These are phyloP conservation scores for Xylariaceae sp. DNA, from an alignment of 2,329 filamentous ascomycete species.

Conservation along the genomic window DNA sequence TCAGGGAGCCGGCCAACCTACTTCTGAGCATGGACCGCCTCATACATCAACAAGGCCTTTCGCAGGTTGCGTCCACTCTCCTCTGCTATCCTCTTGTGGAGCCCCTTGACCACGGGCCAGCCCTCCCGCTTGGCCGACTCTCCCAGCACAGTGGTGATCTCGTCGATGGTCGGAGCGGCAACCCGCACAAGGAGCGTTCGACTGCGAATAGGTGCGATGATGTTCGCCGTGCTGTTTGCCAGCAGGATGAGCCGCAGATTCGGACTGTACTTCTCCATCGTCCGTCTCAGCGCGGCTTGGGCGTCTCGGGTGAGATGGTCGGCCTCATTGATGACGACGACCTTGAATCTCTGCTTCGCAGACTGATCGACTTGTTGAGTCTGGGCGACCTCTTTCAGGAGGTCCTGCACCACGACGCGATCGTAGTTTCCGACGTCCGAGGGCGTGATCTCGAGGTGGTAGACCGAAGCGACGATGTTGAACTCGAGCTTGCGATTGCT, in stretches of 20 bases:
- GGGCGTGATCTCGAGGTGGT: conserved; percentile 97
- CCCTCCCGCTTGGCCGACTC: conserved; percentile 68
- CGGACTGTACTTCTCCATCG: conserved; percentile 99
- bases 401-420: conserved; percentile 87
- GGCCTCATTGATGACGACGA: conserved; percentile 98
- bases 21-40: conserved; percentile 96
- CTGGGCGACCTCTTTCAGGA: conserved; percentile 95
- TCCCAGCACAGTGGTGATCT: conserved; percentile 75
- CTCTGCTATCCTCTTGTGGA: conserved; percentile 79
- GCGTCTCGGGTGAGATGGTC: conserved; percentile 91
- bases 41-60: conserved; percentile 89
- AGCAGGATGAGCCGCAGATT: conserved; percentile 87
- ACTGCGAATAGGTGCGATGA: conserved; percentile 95
- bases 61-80: conserved; percentile 89
- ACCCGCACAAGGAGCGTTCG: conserved; percentile 87
- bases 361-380: conserved; percentile 96
- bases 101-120: conserved; percentile 65
- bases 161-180: conserved; percentile 74
- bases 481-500: conserved; percentile 98
- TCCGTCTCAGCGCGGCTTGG: conserved; percentile 86
- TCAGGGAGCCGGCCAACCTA: conserved; percentile 39
- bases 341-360: conserved; percentile 91
- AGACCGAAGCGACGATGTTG: conserved; percentile 95
- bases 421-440: conserved; percentile 96
- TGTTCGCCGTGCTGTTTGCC: conserved; percentile 94